Evolutionary conservation across 345 rosid species (phyloP), one percentile per base, ranked within the genome.

Genomic region (Draba incana): DNA sequence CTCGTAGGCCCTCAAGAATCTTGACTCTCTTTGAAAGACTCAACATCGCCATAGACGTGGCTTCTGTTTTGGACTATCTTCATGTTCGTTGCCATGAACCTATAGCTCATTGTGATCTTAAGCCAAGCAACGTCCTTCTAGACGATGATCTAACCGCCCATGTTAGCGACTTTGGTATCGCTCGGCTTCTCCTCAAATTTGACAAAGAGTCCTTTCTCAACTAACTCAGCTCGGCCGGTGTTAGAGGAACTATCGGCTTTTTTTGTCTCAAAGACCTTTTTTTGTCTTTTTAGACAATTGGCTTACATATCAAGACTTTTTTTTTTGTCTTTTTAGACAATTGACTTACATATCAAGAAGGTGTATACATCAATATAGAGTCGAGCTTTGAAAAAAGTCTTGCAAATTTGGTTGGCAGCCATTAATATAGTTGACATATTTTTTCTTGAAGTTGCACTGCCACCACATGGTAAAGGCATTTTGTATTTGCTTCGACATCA

Each of bases 21-120:
- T 52, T 78, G 11, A 72, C 33, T 8, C 62, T 80, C 23, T 13
- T 42, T 35, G 77, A 80, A 57, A 73, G 82, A 58, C 66, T 83
- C 0, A 80, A 59, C 8, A 69, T 80, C 0, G 60, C 66, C 0
- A 41, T 69, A 4, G 80, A 80, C 6, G 54, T 67, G 52, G 71
- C 63, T 14, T 27, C 62, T 10, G 71, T 31, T 12, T 54, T 67
- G 62, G 63, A 67, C 8, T 67, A 67, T 44, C 62, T 67, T 15
- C 71, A 67, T 55, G 27, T 28, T 43, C 52, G 42, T 12, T 55
- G 44, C 0, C 42, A 43, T 41, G 30, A 53, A 1, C 51, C 62
- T 10, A 30, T 55, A 39, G 71, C 42, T 41, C 62, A 67, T 54
- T 64, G 65, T 1, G 64, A 72, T 64, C 8, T 64, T 1, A 72